A percentile compares a stretch with the other conserved stretches of the same genome.
Evolutionary conservation across 163 green algal genomes (phyloP).

Genomic region (Scenedesmus sp.): DNA sequence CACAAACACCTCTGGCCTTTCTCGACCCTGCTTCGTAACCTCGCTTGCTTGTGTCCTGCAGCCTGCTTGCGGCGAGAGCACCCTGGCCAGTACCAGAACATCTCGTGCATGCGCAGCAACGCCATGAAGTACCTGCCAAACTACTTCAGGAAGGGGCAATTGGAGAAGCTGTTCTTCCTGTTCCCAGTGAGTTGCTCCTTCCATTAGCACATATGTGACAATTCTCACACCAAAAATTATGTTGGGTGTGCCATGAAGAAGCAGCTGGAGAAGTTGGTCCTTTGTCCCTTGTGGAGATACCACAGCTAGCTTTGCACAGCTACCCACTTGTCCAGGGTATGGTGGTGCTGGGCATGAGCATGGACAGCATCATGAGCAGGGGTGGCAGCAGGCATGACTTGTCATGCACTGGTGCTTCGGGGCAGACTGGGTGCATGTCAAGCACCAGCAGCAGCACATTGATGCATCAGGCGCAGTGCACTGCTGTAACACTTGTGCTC

Average conservation of each 20-base stretch:
- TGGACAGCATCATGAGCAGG: too few relatives aligned
- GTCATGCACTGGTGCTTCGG: too few relatives aligned
- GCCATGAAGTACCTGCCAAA: slow-evolving; percentile 97
- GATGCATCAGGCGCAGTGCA: too few relatives aligned
- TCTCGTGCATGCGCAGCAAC: slow-evolving; percentile 91
- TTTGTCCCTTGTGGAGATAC: too few relatives aligned
- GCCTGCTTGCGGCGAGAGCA: slow-evolving; percentile 74
- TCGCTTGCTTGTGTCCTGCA: slow-evolving; percentile 37
- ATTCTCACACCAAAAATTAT: too few relatives aligned
- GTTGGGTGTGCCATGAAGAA: not conserved
- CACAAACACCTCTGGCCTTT: not conserved
- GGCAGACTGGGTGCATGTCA: too few relatives aligned
- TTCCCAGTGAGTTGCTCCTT: slow-evolving; percentile 86
- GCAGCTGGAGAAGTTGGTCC: not conserved
- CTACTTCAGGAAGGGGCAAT: slow-evolving; percentile 95
- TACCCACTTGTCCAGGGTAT: too few relatives aligned
- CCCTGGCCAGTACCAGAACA: slow-evolving; percentile 87
- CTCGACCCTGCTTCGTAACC: not conserved
- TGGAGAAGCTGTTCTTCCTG: slow-evolving; percentile 99
- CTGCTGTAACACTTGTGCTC: too few relatives aligned
- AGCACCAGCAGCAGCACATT: too few relatives aligned
- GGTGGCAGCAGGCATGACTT: too few relatives aligned
- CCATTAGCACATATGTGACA: not conserved
- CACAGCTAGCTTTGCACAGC: too few relatives aligned
- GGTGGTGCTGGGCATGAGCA: too few relatives aligned